Percentiles rank a stretch among this genome's conserved stretches.
phyloP scores from a whole-genome alignment of 352 stramenopile genomes.

The Pythium dissimile region DNA sequence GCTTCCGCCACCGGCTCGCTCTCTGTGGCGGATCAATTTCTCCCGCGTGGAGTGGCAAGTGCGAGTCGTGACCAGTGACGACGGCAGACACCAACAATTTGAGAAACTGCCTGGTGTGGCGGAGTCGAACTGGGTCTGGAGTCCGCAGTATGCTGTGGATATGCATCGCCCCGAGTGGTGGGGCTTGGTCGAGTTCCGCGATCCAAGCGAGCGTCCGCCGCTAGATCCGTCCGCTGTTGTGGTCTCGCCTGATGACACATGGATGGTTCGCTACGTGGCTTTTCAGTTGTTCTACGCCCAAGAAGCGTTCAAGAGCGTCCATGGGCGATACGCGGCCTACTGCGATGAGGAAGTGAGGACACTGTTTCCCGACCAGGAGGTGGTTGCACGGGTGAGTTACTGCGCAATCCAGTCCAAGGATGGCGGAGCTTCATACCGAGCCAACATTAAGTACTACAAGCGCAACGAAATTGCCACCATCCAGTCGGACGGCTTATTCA shows the following conservation, averaged over 20 bases:
- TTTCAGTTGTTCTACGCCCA: slow-evolving; percentile 77
- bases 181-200: slow-evolving; percentile 84
- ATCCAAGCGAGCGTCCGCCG: slow-evolving; percentile 15
- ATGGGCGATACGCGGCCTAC: slow-evolving; percentile 28
- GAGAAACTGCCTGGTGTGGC: slow-evolving; percentile 41
- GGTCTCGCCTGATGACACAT: slow-evolving; percentile 41
- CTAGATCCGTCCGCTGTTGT: not conserved
- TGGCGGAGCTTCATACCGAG: slow-evolving; percentile 14
- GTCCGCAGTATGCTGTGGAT: slow-evolving; percentile 69
- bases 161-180: slow-evolving; percentile 90
- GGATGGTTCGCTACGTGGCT: slow-evolving; percentile 40
- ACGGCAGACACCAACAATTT: slow-evolving; percentile 22
- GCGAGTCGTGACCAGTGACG: slow-evolving; percentile 14
- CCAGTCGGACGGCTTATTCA: slow-evolving; percentile 15
- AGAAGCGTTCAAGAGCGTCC: slow-evolving; percentile 29
- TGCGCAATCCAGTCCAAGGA: not conserved
- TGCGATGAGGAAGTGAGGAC: slow-evolving; percentile 25
- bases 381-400: no score
- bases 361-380: slow-evolving; percentile 29
- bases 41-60: slow-evolving; percentile 81
- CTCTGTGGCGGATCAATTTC: slow-evolving; percentile 87
- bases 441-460: not conserved
- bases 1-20: slow-evolving; percentile 33
- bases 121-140: slow-evolving; percentile 90
- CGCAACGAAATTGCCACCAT: slow-evolving; percentile 5